These are phyloP conservation scores for Metarhizium sp. DNA, from an alignment of 2,329 filamentous ascomycete genomes.

Conservation along the genomic window DNA sequence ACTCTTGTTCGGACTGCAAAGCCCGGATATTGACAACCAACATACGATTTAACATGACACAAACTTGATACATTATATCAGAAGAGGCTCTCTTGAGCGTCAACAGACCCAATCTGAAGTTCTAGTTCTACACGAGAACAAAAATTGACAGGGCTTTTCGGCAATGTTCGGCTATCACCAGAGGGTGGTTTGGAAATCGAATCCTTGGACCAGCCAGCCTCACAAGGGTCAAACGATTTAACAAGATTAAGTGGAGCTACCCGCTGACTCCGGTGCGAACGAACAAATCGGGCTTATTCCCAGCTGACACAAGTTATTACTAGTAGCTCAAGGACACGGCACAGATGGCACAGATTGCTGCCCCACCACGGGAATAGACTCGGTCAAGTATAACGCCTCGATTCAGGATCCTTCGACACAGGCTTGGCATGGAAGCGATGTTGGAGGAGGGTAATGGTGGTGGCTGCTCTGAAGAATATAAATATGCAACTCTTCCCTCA, in stretches of 20 bases:
- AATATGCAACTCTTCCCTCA: neutral
- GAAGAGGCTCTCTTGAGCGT: neutral
- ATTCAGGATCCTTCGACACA: neutral
- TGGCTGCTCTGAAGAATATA: neutral
- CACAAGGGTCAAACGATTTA: no score
- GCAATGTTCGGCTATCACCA: no score
- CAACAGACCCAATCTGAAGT: neutral
- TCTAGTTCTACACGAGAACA: no score
- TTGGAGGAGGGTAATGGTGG: neutral
- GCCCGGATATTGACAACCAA: neutral
- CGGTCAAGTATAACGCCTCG: neutral
- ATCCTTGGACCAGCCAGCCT: no score
- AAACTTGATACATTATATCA: neutral
- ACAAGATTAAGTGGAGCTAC: no score
- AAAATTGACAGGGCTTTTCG: no score
- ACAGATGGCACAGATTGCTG: neutral
- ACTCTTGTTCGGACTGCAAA: neutral
- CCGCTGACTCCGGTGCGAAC: neutral
- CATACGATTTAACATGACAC: neutral
- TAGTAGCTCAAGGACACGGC: no score
- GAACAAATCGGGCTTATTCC: neutral
- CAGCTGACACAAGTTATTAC: neutral
- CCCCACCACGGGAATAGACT: neutral
- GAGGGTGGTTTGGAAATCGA: no score
- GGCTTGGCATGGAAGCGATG: neutral